phyloP scores from a whole-genome alignment of 2,329 filamentous ascomycete species.

The Penicillium crustosum region DNA sequence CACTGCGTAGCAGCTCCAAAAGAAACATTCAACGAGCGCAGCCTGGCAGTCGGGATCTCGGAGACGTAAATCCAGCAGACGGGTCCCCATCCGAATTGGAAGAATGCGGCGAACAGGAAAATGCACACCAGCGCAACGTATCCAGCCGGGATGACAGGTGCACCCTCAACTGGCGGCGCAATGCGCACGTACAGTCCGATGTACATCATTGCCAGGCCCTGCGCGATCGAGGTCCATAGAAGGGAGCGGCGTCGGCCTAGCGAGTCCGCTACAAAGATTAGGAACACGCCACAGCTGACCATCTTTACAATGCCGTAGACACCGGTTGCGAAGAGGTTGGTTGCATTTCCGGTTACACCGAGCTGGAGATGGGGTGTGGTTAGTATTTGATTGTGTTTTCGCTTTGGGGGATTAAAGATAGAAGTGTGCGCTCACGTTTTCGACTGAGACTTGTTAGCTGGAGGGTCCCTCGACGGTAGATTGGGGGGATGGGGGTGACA shows the following conservation, averaged over 20 bases:
- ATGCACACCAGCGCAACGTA: constrained; percentile 71
- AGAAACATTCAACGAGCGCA: constrained; percentile 67
- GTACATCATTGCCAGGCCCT: constrained; percentile 65
- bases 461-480: too few species aligned
- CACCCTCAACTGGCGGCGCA: constrained; percentile 50
- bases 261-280: constrained; percentile 67
- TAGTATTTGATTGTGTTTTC: background rate
- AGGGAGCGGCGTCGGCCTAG: constrained; percentile 64
- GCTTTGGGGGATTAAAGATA: background rate
- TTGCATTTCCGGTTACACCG: constrained; percentile 58
- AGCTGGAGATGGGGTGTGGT: constrained; percentile 45
- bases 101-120: constrained; percentile 69
- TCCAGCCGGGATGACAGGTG: constrained; percentile 62
- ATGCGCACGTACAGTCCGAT: constrained; percentile 66
- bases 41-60: constrained; percentile 67
- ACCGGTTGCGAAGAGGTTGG: constrained; percentile 69
- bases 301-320: constrained; percentile 74
- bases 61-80: constrained; percentile 72
- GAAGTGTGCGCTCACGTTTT: constrained; percentile 19
- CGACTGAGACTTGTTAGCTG: constrained; percentile 16
- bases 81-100: constrained; percentile 70
- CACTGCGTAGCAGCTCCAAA: constrained; percentile 69
- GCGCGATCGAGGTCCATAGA: constrained; percentile 64
- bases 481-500: constrained; percentile 8
- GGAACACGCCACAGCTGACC: constrained; percentile 61